phyloP scores from a whole-genome alignment of 352 stramenopile species.

The Pythium apleroticum region DNA sequence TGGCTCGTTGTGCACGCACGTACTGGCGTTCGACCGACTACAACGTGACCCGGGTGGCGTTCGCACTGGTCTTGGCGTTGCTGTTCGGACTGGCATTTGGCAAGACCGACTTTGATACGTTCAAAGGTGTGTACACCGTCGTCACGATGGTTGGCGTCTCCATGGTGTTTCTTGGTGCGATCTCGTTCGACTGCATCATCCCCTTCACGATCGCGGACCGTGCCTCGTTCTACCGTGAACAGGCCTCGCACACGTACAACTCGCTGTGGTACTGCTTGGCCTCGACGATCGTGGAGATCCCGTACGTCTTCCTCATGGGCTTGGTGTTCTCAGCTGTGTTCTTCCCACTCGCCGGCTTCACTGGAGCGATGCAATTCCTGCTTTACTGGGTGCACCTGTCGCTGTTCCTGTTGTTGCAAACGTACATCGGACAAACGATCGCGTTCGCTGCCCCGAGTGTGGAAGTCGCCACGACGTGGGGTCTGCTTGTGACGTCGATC shows the following conservation, averaged over 20 bases:
- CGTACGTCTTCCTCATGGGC: slow-evolving; percentile 29
- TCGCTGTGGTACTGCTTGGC: slow-evolving; percentile 53
- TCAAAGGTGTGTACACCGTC: slow-evolving; percentile 54
- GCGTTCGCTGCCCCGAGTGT: slow-evolving; percentile 22
- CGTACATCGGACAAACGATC: slow-evolving; percentile 30
- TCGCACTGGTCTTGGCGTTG: slow-evolving; percentile 76
- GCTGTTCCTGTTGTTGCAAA: slow-evolving; percentile 28
- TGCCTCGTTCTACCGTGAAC: slow-evolving; percentile 87
- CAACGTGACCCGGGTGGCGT: slow-evolving; percentile 75
- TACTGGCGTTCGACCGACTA: slow-evolving; percentile 86
- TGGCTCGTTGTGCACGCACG: slow-evolving; percentile 48
- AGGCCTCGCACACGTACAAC: slow-evolving; percentile 78
- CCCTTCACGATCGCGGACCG: slow-evolving; percentile 82
- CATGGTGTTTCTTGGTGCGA: slow-evolving; percentile 81
- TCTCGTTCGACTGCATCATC: slow-evolving; percentile 76
- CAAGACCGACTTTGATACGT: slow-evolving; percentile 43
- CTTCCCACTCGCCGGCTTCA: slow-evolving; percentile 40
- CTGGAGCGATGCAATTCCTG: slow-evolving; percentile 3
- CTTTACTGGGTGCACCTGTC: slow-evolving; percentile 31
- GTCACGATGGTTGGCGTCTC: slow-evolving; percentile 84
- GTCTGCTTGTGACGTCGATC: slow-evolving; percentile 26
- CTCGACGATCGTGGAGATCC: slow-evolving; percentile 70
- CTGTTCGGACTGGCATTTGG: slow-evolving; percentile 79
- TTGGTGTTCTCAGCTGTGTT: slow-evolving; percentile 35
- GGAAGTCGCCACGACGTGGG: slow-evolving; percentile 19